Evolutionary conservation across 371 early-diverging fungal species (phyloP), one percentile per base, ranked within the genome.

Genomic region (Mucor indicus): DNA sequence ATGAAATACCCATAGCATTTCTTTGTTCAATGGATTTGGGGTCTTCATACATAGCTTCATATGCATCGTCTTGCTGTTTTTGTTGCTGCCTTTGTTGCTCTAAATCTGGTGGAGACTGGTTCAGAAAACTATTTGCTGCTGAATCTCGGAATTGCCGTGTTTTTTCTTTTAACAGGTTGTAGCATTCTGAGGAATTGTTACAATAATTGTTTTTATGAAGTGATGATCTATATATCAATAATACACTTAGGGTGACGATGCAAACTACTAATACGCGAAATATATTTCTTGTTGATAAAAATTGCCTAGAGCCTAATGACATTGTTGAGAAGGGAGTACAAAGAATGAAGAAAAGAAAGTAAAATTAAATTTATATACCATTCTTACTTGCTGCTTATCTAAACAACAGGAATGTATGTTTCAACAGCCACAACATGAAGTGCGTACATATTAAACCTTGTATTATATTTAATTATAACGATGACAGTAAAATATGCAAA

Each of bases 171-270:
- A 62, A 22, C 15, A 62, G 23, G 15, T 62, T 44, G 19, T 56
- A 62, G 20, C 62, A 62, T 15, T 62, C 62, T 11, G 38, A n/a
- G 3, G 62, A 62, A 9, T 45, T 33, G 15, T 41, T 36, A 35
- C 62, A 62, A 19, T 50, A 50, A 16, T 16, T n/a, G 12, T 45
- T 46, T 30, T 46, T 35, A 13, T 37, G 22, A 13, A 36, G 33
- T 1, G 24, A 35, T 7, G 45, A 25, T 11, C 36, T 33, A 42
- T 57, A 50, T 11, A 50, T 22, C 17, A 50, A 17, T 11, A 44
- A 16, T 11, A 39, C 16, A 15, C 29, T 17, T 22, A 50, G 15
- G 0, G 46, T 0, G 15, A 36, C 21, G n/a, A 42, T 16, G 17
- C 30, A 13, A 8, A 31, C 46, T 2, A 50, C 17, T n/a, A 41